Base-by-base conservation (phyloP, 2,329 filamentous ascomycete species). In the Grosmannia serpens region DNA sequence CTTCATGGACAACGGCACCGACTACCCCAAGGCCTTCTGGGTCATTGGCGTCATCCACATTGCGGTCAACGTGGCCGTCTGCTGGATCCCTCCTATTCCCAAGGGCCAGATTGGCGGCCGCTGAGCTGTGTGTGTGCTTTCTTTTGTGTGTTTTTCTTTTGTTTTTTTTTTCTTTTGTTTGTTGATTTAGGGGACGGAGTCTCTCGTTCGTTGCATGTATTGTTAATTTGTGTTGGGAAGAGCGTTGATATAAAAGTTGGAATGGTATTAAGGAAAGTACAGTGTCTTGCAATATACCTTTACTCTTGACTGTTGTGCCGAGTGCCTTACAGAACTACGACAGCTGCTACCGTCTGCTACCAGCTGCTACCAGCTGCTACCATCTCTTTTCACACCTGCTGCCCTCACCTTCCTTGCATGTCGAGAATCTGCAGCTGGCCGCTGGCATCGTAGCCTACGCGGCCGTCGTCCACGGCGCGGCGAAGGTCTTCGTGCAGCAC, bases 11-110 rank as follows among this genome's bases (percentile, higher is more conserved):
- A 76, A 81, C 54, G 84, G 83, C 6, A 81, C 74, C 1, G 73
- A 86, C 66, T 95, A 91, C 67, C 82, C 77, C 13, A 83, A 78
- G 69, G 82, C 82, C 0, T 82, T 95, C 62, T 94, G 88, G 88
- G 86, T 95, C 60, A 90, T 92, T 66, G 91, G 91, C 3, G 75
- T 85, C 46, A 84, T 95, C 24, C 82, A 83, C 63, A 83, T 95
- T 61, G 84, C 66, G 0, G 71, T 92, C 29, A 89, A 91, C 67
- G 46, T 91, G 53, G 73, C 75, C 6, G 78, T 92, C 5, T 71
- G 70, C 59, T 81, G 77, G 78, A 76, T 81, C 10, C 69, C 70
- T 29, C 81, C 82, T 0, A 68, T 85, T 62, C 81, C 82, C 0
- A 79, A 74, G 66, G 77, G 76, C 2, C 77, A 81, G 67, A 68